phyloP scores from a whole-genome alignment of 768 basidiomycete species.

The Pisolithus microcarpus region DNA sequence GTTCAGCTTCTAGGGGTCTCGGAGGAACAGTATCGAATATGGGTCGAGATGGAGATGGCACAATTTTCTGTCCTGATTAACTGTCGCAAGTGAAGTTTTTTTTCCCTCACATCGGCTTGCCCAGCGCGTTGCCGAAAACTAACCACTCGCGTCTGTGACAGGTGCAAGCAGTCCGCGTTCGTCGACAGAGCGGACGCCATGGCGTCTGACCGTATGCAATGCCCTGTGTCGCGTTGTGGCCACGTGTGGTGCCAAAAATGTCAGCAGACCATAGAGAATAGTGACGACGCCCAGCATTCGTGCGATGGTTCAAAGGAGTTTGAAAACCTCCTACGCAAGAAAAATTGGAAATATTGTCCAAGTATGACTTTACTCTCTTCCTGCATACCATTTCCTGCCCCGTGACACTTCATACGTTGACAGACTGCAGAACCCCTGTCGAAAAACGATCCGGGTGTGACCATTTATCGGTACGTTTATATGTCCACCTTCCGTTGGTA shows the following conservation, averaged over 20 bases:
- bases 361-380: constrained; percentile 26
- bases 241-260: constrained; percentile 58
- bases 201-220: constrained; percentile 34
- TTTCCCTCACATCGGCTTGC: not conserved
- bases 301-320: constrained; percentile 55
- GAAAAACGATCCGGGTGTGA: constrained; percentile 49
- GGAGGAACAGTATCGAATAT: constrained; percentile 35
- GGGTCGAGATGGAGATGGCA: constrained; percentile 41
- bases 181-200: constrained; percentile 45
- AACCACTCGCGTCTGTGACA: constrained; percentile 15
- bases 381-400: not conserved
- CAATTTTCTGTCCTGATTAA: constrained; percentile 34
- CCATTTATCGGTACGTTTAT: constrained; percentile 46
- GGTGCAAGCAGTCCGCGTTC: constrained; percentile 45
- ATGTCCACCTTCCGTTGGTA: not conserved
- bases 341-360: constrained; percentile 61
- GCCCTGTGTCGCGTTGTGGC: constrained; percentile 43
- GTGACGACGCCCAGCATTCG: constrained; percentile 40
- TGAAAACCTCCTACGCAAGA: constrained; percentile 39
- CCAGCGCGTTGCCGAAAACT: not conserved
- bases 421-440: constrained; percentile 43
- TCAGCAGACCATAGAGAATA: constrained; percentile 32
- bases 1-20: constrained; percentile 40
- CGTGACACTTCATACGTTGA: not conserved
- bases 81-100: constrained; percentile 41